Base-by-base conservation (phyloP, 768 basidiomycete species). In the Bullera alba region DNA sequence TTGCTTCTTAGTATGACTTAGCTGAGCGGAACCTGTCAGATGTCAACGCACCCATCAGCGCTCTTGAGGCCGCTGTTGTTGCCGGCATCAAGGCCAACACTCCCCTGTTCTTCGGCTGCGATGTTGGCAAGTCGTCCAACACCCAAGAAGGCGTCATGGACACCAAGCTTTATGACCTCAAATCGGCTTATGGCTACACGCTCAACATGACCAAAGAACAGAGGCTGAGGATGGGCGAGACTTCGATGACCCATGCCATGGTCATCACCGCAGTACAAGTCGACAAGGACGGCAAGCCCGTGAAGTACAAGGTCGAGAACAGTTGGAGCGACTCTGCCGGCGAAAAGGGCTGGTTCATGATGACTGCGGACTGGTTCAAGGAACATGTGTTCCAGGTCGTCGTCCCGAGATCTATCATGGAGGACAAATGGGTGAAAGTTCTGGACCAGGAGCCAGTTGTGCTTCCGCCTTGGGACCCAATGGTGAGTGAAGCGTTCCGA, bases 261-360 rank as follows among this genome's bases (percentile, higher is more conserved):
- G 88, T 93, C 36, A 92, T 96, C 69, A 83, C 86, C 16, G 92
- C 81, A 16, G 92, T 92, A 16, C 92, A 96, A 67, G 75, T 95
- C 42, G 90, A 92, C 64, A 74, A 70, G 48, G 67, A 71, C 2
- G 88, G 87, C 46, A 81, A 79, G 50, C 84, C 90, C 0, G 73
- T 92, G 17, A 80, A 89, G n/a, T 97, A 89, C 79, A 88, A 89
- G 74, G 87, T 97, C 17, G 93, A 97, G 78, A 97, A 97, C 76
- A 86, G 84, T 2, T 97, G 93, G 93, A 86, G 87, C 15, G 81
- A 83, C 23, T 74, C 75, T 0, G 78, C 77, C 0, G 85, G 90
- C 22, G 77, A 89, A 58, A 83, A 89, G 60, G 92, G 92, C 5
- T 92, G 82, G 74, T 88, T 86, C 74, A 81, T 93, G 62, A 92